Evolutionary conservation across 116 monocot genomes (phyloP), one percentile per base, ranked within the genome.

Genomic region (Zostera marina): DNA sequence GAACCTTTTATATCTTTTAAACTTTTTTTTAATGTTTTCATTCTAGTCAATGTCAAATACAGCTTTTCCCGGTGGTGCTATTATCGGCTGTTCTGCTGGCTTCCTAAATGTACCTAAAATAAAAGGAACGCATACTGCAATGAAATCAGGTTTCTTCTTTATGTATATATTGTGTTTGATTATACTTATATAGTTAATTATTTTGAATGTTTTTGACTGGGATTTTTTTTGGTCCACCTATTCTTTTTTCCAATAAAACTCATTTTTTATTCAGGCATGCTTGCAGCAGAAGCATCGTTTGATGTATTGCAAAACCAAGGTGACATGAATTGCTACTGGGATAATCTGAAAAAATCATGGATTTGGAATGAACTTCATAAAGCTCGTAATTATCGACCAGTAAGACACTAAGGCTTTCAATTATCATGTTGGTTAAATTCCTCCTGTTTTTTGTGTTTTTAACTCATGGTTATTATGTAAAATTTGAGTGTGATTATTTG

Each of bases 51-150:
- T 96, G 47, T 89, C 94, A 60, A 73, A 88, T 70, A 75, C 94
- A 41, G 76, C 88, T 58, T 89, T 96, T 65, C 94, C 94, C 49
- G 94, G 94, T 60, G 94, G 94, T 23, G 94, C 89, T 66, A 76
- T 96, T 65, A 82, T 96, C 68, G 96, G 96, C 56, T 96, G 96
- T 62, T 85, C 96, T 72, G 96, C 89, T 45, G 96, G 96, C 42
- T 96, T 83, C 63, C 16, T 96, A 40, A 88, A 96, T 70, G 96
- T 96, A 61, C 89, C 96, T 12, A 96, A 89, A 74, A 96, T 96
- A 65, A 96, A 96, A 65, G 96, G 96, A 42, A 85, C 96, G 51
- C 96, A 96, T 73, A 89, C 85, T 55, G 96, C 96, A 17, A 96
- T 96, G 96, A 96, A 96, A 85, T 96, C 96, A 78, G 96, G 96